Evolutionary conservation across 2,329 filamentous ascomycete genomes (phyloP).

Genomic region (Lizonia empirigonia): DNA sequence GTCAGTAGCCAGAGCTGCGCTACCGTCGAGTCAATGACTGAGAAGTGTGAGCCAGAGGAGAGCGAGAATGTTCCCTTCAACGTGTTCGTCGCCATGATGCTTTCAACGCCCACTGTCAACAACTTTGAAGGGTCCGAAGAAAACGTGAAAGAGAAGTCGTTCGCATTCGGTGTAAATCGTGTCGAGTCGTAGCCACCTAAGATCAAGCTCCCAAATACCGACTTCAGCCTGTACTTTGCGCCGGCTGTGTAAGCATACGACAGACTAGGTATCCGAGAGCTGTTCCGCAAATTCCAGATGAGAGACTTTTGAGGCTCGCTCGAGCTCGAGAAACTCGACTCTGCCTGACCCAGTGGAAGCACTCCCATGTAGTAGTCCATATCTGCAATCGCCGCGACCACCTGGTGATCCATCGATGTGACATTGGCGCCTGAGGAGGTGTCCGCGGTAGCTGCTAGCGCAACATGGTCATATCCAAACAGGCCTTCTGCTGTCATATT

Average conservation of each 20-base stretch:
- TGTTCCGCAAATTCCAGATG: constrained; percentile 36
- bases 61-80: constrained; percentile 44
- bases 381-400: constrained; percentile 40
- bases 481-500: constrained; percentile 34
- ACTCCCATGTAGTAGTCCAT: constrained; percentile 40
- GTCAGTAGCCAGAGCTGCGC: constrained; percentile 50
- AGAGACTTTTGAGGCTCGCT: constrained; percentile 36
- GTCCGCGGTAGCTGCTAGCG: constrained; percentile 32
- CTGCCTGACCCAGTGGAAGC: constrained; percentile 36
- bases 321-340: constrained; percentile 39
- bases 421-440: constrained; percentile 14
- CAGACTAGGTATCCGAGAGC: constrained; percentile 40
- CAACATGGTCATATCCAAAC: constrained; percentile 43
- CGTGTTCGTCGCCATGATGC: constrained; percentile 40
- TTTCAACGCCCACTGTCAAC: constrained; percentile 43
- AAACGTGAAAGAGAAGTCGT: constrained; percentile 42
- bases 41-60: constrained; percentile 38
- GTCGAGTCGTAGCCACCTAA: constrained; percentile 52
- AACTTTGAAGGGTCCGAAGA: constrained; percentile 39
- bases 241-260: constrained; percentile 47
- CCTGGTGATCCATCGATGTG: constrained; percentile 31
- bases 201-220: constrained; percentile 44
- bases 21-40: constrained; percentile 50
- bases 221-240: constrained; percentile 42
- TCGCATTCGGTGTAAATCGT: constrained; percentile 40